Percentiles rank a stretch among this genome's conserved stretches.
Evolutionary conservation across 306 rosid species (phyloP).

Genomic region (Dicorynia guianensis): DNA sequence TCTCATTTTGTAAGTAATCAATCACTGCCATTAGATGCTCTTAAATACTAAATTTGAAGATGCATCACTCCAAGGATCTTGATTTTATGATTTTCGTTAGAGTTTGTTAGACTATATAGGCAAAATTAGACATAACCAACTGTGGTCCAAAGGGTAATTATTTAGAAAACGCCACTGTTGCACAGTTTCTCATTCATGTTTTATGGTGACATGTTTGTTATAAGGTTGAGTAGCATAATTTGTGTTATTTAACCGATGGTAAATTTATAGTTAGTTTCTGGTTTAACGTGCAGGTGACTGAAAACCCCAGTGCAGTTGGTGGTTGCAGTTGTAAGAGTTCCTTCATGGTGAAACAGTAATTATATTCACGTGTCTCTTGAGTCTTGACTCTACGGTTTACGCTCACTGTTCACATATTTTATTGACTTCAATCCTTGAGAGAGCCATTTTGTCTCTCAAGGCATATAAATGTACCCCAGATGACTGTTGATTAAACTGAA

Average conservation of each 20-base stretch:
- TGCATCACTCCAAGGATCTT: constrained; percentile 9
- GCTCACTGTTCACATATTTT: not conserved
- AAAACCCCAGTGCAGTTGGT: constrained; percentile 94
- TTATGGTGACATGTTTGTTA: not conserved
- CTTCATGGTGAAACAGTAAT: constrained; percentile 87
- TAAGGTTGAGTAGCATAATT: constrained; percentile 16
- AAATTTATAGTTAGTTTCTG: constrained; percentile 21
- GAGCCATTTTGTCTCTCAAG: constrained; percentile 10
- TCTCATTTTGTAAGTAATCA: not conserved
- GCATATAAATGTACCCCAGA: constrained; percentile 10
- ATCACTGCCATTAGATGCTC: constrained; percentile 15
- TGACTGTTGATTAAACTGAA: constrained; percentile 24
- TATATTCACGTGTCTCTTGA: not conserved
- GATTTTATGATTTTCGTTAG: not conserved
- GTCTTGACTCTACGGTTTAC: not conserved
- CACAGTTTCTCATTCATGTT: constrained; percentile 12
- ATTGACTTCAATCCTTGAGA: not conserved
- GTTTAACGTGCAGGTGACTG: constrained; percentile 70
- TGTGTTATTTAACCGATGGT: not conserved
- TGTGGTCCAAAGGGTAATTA: not conserved
- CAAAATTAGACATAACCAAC: not conserved
- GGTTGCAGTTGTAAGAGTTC: constrained; percentile 97
- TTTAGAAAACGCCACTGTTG: not conserved
- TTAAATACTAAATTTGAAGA: constrained; percentile 7
- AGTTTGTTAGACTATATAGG: not conserved